Percentiles rank a stretch among this genome's conserved stretches.
Conservation (phyloP, 345 rosid species). For the Physaria fendleri region DNA sequence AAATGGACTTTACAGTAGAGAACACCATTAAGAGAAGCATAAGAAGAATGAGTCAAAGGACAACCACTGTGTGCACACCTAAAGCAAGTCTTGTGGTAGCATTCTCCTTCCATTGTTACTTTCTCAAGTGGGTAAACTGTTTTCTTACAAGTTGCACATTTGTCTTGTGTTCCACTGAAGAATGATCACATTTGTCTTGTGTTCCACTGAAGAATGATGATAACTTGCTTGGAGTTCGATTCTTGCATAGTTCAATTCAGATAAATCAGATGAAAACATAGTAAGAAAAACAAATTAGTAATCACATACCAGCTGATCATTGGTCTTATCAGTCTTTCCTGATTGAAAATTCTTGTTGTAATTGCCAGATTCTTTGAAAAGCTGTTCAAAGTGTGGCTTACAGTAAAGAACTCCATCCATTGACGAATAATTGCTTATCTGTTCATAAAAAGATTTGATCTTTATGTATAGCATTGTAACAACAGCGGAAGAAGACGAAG, state of each 20-base stretch:
- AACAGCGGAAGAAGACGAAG: background rate
- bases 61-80: slow-evolving; percentile 88
- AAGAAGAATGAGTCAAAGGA: slow-evolving; percentile 81
- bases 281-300: no score
- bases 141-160: slow-evolving; percentile 74
- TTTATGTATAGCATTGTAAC: background rate
- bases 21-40: slow-evolving; percentile 83
- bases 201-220: slow-evolving; percentile 85
- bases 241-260: slow-evolving; percentile 33
- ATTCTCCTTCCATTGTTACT: slow-evolving; percentile 78
- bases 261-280: background rate
- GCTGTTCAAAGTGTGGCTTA: slow-evolving; percentile 91
- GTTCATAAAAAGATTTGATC: background rate
- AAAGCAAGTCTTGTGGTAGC: slow-evolving; percentile 89
- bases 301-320: slow-evolving; percentile 57
- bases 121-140: slow-evolving; percentile 96
- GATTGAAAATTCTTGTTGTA: slow-evolving; percentile 64
- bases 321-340: slow-evolving; percentile 45
- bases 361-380: slow-evolving; percentile 94
- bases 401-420: slow-evolving; percentile 98
- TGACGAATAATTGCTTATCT: slow-evolving; percentile 94
- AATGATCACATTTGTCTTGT: no score
- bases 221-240: slow-evolving; percentile 68
- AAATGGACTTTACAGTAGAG: slow-evolving; percentile 96
- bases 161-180: slow-evolving; percentile 96